Evolutionary conservation across 441 rosid genomes (phyloP).

Genomic region (Euphorbia schlechtendalii): DNA sequence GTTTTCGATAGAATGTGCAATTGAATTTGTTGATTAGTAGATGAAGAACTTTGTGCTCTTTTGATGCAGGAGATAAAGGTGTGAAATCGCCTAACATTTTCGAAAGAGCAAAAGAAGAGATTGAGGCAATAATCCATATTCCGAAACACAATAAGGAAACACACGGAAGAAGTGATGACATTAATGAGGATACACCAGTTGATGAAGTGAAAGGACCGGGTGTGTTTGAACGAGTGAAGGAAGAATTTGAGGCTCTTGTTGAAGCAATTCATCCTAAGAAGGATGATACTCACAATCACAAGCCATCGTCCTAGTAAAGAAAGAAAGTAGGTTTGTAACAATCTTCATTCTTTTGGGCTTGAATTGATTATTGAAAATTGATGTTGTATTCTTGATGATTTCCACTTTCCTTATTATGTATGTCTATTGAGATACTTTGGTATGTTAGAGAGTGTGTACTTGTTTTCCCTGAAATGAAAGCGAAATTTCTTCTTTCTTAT

Average conservation of each 20-base stretch:
- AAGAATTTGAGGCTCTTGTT: conserved; percentile 50
- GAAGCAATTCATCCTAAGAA: conserved; percentile 39
- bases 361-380: neutral
- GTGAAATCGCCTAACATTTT: conserved; percentile 32
- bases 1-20: neutral
- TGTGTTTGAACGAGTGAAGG: conserved; percentile 45
- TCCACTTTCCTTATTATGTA: neutral
- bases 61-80: conserved; percentile 21
- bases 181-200: conserved; percentile 36
- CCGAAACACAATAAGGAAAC: conserved; percentile 40
- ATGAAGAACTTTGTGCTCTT: neutral
- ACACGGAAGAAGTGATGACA: conserved; percentile 50
- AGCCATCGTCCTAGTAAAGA: conserved; percentile 12
- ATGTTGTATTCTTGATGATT: conserved; percentile 4
- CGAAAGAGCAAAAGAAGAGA: conserved; percentile 37
- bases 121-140: conserved; percentile 22
- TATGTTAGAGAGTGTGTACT: neutral
- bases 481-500: too few species aligned
- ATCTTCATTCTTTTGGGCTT: neutral
- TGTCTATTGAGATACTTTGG: neutral
- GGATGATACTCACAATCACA: conserved; percentile 21
- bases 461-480: conserved; percentile 3
- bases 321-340: neutral
- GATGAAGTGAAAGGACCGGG: conserved; percentile 48
- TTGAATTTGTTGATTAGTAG: neutral